These are phyloP conservation scores for Benincasa hispida DNA, from an alignment of 306 rosid species.

Conservation along the genomic window DNA sequence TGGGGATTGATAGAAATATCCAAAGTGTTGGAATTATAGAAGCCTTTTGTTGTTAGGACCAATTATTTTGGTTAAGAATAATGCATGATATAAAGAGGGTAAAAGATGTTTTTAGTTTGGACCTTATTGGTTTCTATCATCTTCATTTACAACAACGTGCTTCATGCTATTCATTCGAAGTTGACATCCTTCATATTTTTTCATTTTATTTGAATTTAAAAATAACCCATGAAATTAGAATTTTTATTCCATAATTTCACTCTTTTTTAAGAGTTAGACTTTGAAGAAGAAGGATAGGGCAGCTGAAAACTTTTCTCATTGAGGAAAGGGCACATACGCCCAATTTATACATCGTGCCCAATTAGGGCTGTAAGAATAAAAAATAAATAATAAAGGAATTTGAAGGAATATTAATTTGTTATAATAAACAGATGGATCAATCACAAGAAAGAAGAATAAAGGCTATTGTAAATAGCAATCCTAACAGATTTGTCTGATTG, in stretches of 20 bases:
- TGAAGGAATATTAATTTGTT: too few relatives aligned
- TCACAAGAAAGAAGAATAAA: too few relatives aligned
- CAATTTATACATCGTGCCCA: too few relatives aligned
- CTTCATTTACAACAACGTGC: conserved; percentile 11
- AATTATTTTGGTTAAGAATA: conserved; percentile 10
- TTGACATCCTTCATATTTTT: background rate
- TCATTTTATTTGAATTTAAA: background rate
- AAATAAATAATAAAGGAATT: too few relatives aligned
- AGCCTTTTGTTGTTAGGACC: conserved; percentile 11
- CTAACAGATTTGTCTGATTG: too few relatives aligned
- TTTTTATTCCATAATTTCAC: too few relatives aligned
- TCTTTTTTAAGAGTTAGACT: conserved; percentile 10
- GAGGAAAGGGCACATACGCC: too few relatives aligned
- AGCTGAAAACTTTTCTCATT: too few relatives aligned
- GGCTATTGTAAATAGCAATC: too few relatives aligned
- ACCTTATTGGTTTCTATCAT: conserved; percentile 26
- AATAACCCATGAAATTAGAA: background rate
- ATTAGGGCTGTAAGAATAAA: too few relatives aligned
- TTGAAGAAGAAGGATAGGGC: too few relatives aligned
- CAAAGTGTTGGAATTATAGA: conserved; percentile 9
- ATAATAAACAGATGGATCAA: too few relatives aligned
- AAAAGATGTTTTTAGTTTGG: conserved; percentile 41
- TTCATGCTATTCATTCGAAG: conserved; percentile 9
- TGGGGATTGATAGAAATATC: background rate
- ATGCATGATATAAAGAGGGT: conserved; percentile 9